These are phyloP conservation scores for Arachnomyces sp. DNA, from an alignment of 2,329 filamentous ascomycete genomes.

Conservation along the genomic window DNA sequence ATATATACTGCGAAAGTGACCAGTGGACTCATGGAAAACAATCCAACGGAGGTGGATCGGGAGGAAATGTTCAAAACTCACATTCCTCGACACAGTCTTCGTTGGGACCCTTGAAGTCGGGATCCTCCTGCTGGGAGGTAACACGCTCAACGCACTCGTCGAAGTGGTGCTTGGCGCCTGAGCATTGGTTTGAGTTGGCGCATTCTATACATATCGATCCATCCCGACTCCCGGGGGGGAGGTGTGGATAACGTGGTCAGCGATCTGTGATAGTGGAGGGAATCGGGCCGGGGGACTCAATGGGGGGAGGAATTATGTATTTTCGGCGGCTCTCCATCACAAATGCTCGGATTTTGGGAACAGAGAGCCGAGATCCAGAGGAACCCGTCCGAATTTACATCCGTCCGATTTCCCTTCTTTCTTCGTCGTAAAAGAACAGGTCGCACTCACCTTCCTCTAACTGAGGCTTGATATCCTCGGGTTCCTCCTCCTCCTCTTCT, in stretches of 20 bases:
- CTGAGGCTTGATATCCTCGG: conserved; percentile 75
- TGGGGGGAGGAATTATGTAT: not conserved
- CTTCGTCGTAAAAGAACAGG: conserved; percentile 6
- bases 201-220: conserved; percentile 58
- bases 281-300: conserved; percentile 1
- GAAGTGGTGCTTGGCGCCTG: conserved; percentile 90
- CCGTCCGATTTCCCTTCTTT: too few relatives aligned
- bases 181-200: conserved; percentile 75
- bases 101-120: conserved; percentile 61
- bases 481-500: conserved; percentile 74
- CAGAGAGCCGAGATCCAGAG: not conserved
- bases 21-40: too few relatives aligned
- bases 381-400: not conserved
- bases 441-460: conserved; percentile 77
- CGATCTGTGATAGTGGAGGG: too few relatives aligned
- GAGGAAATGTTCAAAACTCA: conserved; percentile 47
- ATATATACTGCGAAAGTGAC: too few relatives aligned
- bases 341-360: not conserved
- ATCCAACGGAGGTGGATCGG: too few relatives aligned
- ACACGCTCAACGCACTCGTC: conserved; percentile 97
- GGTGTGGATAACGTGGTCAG: conserved; percentile 6
- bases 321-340: not conserved
- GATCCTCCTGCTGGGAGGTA: conserved; percentile 56
- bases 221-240: not conserved
- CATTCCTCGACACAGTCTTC: conserved; percentile 99